Evolutionary conservation across 495 filamentous ascomycete genomes (phyloP), one percentile per base, ranked within the genome.

Genomic region (Trypethelium eluteriae): DNA sequence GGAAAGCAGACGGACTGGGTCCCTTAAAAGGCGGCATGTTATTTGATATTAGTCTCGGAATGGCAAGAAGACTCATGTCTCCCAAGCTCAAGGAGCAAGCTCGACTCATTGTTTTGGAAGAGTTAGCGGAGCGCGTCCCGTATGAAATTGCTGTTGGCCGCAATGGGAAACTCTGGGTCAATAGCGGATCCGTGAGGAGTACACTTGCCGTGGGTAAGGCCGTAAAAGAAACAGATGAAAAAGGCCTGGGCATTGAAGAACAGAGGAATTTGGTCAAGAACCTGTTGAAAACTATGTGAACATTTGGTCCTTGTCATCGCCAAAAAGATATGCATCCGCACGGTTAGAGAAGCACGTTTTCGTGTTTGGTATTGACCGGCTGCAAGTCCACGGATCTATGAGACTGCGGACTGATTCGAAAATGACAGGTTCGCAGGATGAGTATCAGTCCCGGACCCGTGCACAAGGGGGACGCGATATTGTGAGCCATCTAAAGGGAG

Each of bases 61-160:
- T 97, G 81, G 88, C 93, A 7, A 83, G 92, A 62, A 80, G 94
- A 64, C 73, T 98, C 71, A 77, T 89, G 70, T 84, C 90, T 74
- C 84, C 80, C 66, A 83, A 85, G n/a, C 78, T 81, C 38, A 83
- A 86, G 66, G 85, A 87, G 34, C 67, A 72, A 38, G 86, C 83
- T 47, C 82, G 90, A 2, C 81, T 93, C 38, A 84, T 81, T 3
- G 75, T 98, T 25, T 75, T 98, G 62, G 91, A 96, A 67, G 89
- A 92, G 71, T 77, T 98, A n/a, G 93, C 87, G 16, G 86, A 83
- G 71, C 89, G 86, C 62, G 79, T 93, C 53, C 83, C 84, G 62
- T 98, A 97, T 77, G 94, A 98, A 80, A 87, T 94, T 67, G 94
- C 94, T 3, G 91, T 96, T 36, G 95, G 95, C 34, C 86, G 93